phyloP scores from a whole-genome alignment of 2,329 filamentous ascomycete genomes.

The Harringtonia lauricola region DNA sequence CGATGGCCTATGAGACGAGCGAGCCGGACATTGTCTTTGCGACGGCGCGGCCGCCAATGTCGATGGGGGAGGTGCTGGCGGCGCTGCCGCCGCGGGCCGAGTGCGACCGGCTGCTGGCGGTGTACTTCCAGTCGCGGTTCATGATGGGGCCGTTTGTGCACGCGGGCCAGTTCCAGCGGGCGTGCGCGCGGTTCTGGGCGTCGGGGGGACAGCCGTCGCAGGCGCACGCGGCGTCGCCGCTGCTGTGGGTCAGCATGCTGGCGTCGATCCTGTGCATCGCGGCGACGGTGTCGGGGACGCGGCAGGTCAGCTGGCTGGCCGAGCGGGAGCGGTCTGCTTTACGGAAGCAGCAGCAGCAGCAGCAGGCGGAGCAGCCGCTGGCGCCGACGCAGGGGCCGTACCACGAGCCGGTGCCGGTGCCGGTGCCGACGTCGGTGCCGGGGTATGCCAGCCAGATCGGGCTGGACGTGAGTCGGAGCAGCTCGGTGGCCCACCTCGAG shows the following conservation, averaged over 20 bases:
- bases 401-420: no score
- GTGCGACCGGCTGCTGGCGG: conserved; percentile 23
- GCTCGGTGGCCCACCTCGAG: no score
- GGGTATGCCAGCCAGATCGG: no score
- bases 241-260: conserved; percentile 40
- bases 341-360: no score
- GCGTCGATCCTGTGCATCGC: conserved; percentile 35
- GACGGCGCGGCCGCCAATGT: conserved; percentile 13
- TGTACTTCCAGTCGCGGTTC: conserved; percentile 29
- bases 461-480: no score
- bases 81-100: conserved; percentile 25
- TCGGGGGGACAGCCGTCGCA: conserved; percentile 9
- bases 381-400: not conserved
- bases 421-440: no score
- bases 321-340: conserved; percentile 10
- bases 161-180: conserved; percentile 32
- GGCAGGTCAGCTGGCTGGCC: conserved; percentile 16
- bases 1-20: conserved; percentile 10
- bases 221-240: conserved; percentile 22
- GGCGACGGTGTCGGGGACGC: conserved; percentile 12
- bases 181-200: conserved; percentile 36
- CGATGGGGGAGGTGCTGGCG: conserved; percentile 20
- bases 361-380: not conserved
- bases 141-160: conserved; percentile 27
- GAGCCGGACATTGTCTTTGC: conserved; percentile 23